A percentile compares a stretch with the other conserved stretches of the same genome.
Evolutionary conservation across 202 grass and related monocot species (phyloP).

Genomic region (Cymbopogon flexuosus): DNA sequence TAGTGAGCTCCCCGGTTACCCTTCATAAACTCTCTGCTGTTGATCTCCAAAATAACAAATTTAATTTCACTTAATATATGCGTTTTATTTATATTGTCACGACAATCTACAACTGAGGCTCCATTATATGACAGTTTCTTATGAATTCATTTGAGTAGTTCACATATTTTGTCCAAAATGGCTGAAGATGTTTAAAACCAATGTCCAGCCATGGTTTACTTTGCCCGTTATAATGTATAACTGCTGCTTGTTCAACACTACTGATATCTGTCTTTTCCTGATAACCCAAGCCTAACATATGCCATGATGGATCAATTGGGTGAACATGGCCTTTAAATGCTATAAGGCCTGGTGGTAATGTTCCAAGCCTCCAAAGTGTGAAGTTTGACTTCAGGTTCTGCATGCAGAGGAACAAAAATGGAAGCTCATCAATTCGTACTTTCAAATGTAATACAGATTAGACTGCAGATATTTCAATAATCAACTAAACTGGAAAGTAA

Average conservation of each 20-base stretch:
- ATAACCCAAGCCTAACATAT: constrained; percentile 95
- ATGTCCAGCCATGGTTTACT: constrained; percentile 98
- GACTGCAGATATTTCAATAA: constrained; percentile 1
- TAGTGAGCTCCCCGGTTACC: constrained; percentile 31
- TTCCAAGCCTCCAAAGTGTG: constrained; percentile 97
- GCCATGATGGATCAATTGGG: constrained; percentile 86
- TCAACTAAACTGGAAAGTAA: constrained; percentile 11
- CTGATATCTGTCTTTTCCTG: constrained; percentile 88
- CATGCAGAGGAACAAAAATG: constrained; percentile 17
- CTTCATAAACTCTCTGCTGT: constrained; percentile 21
- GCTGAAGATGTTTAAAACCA: constrained; percentile 81
- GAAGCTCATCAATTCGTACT: not conserved
- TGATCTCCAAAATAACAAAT: constrained; percentile 48
- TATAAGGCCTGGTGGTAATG: constrained; percentile 90
- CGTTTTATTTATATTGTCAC: constrained; percentile 38
- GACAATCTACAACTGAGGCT: constrained; percentile 62
- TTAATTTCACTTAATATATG: constrained; percentile 52
- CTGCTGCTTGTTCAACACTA: constrained; percentile 67
- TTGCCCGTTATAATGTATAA: constrained; percentile 98
- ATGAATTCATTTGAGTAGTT: constrained; percentile 97
- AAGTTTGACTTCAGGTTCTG: constrained; percentile 98
- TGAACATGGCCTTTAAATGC: constrained; percentile 90
- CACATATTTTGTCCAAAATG: constrained; percentile 95
- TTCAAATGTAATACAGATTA: constrained; percentile 13
- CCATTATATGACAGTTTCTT: constrained; percentile 95